Percentiles rank a stretch among this genome's conserved stretches.
These are phyloP conservation scores for Neonectria sp. DNA, from an alignment of 2,329 filamentous ascomycete species.

Conservation along the genomic window DNA sequence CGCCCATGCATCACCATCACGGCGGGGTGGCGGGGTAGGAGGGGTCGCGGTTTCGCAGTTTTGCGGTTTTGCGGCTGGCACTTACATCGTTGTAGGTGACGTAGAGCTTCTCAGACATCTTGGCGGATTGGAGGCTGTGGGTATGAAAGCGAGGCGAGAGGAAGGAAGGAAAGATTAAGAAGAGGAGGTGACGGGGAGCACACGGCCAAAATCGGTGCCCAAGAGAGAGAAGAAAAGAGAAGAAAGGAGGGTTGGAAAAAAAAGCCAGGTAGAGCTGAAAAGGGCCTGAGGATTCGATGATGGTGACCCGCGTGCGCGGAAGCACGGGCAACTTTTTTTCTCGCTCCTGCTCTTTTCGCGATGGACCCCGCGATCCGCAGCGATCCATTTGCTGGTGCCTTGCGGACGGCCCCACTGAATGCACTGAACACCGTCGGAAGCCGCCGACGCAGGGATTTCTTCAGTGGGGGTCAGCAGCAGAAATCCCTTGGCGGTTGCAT, in stretches of 20 bases:
- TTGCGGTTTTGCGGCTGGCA: conserved; percentile 30
- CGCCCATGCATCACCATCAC: conserved; percentile 32
- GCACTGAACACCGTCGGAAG: conserved; percentile 35
- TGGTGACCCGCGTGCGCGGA: conserved; percentile 27
- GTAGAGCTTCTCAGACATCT: conserved; percentile 88
- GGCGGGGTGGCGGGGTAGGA: conserved; percentile 48
- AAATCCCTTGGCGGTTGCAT: conserved; percentile 1
- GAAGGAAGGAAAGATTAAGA: not conserved
- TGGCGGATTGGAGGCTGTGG: conserved; percentile 52
- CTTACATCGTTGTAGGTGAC: conserved; percentile 93
- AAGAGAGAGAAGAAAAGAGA: conserved; percentile 35
- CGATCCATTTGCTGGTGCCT: conserved; percentile 29
- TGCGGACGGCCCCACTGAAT: conserved; percentile 33
- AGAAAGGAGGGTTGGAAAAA: conserved; percentile 29
- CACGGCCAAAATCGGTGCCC: conserved; percentile 32
- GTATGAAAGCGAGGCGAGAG: conserved; percentile 34
- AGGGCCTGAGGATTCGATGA: conserved; percentile 33
- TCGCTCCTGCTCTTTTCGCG: conserved; percentile 35
- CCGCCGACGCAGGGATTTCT: conserved; percentile 38
- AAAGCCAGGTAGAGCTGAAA: conserved; percentile 23
- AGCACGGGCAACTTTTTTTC: conserved; percentile 44
- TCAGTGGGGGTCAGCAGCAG: conserved; percentile 7
- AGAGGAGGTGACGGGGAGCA: conserved; percentile 31
- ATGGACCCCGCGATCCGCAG: conserved; percentile 27
- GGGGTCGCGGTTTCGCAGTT: conserved; percentile 17